Evolutionary conservation across 768 basidiomycete genomes (phyloP).

Genomic region (button mushroom (Agaricus bisporus)): DNA sequence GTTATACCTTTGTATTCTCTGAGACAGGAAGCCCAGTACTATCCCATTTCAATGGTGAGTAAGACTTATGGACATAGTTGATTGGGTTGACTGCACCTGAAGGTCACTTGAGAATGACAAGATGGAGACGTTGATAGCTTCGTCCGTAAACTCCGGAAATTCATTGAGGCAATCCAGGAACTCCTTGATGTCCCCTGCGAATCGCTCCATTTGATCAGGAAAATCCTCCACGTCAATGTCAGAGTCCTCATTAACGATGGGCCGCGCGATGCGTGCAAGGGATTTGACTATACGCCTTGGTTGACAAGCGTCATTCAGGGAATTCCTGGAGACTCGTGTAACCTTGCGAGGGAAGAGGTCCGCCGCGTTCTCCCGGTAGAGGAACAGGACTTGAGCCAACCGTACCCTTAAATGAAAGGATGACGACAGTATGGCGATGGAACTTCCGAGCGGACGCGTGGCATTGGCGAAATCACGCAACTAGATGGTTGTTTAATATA

Average conservation of each 20-base stretch:
- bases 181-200: constrained; percentile 61
- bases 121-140: constrained; percentile 64
- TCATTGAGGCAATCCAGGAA: constrained; percentile 71
- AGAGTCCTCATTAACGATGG: constrained; percentile 40
- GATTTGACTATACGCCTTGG: constrained; percentile 30
- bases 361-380: constrained; percentile 72
- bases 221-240: constrained; percentile 58
- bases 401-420: constrained; percentile 67
- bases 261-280: constrained; percentile 44
- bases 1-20: constrained; percentile 50
- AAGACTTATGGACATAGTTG: not conserved
- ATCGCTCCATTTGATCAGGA: constrained; percentile 54
- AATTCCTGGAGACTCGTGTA: constrained; percentile 33
- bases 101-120: constrained; percentile 64
- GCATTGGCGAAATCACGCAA: constrained; percentile 74
- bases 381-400: constrained; percentile 58
- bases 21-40: constrained; percentile 76
- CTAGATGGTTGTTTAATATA: constrained; percentile 24
- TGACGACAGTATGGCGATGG: constrained; percentile 71
- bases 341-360: constrained; percentile 71
- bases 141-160: constrained; percentile 74
- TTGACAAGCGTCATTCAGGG: constrained; percentile 17
- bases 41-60: not conserved
- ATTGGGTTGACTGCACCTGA: constrained; percentile 34
- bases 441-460: constrained; percentile 69